Percentiles rank a stretch among this genome's conserved stretches.
Conservation (phyloP, 805 yeast species). For the Wickerhamiella australiensis region DNA sequence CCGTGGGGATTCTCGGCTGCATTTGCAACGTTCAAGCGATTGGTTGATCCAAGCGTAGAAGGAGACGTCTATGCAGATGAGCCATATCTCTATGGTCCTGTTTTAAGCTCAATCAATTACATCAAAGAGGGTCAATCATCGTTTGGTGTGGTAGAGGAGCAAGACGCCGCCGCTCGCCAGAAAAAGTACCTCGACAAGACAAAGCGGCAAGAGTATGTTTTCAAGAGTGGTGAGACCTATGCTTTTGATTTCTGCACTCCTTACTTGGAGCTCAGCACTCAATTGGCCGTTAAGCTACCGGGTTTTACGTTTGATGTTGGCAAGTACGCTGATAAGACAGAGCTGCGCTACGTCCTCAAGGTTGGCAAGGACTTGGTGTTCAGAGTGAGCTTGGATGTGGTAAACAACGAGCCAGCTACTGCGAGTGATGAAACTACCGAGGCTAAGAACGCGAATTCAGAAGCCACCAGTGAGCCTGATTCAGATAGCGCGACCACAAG, state of each 20-base stretch:
- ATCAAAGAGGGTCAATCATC: constrained; percentile 22
- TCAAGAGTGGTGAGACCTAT: constrained; percentile 33
- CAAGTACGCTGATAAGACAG: constrained; percentile 29
- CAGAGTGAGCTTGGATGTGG: constrained; percentile 22
- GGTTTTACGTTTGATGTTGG: constrained; percentile 32
- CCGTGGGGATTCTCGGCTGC: constrained; percentile 49
- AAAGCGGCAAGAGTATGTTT: constrained; percentile 34
- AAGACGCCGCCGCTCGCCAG: constrained; percentile 31
- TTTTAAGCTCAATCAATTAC: constrained; percentile 43
- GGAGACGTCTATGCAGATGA: constrained; percentile 50
- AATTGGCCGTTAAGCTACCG: constrained; percentile 43
- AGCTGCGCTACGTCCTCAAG: constrained; percentile 30
- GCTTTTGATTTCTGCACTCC: constrained; percentile 45
- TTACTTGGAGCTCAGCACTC: constrained; percentile 38
- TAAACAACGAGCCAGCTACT: not conserved
- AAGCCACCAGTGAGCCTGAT: not conserved
- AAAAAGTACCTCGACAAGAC: constrained; percentile 33
- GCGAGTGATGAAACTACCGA: too few species aligned
- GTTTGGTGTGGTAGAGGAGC: constrained; percentile 20
- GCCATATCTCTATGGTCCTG: constrained; percentile 54
- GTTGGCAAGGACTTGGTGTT: constrained; percentile 21
- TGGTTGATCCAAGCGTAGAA: constrained; percentile 51
- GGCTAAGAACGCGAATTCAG: not conserved
- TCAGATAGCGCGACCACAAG: not conserved
- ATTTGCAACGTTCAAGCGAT: constrained; percentile 42